Base-by-base conservation (phyloP, 2,329 filamentous ascomycete species). In the Diaporthe citri region DNA sequence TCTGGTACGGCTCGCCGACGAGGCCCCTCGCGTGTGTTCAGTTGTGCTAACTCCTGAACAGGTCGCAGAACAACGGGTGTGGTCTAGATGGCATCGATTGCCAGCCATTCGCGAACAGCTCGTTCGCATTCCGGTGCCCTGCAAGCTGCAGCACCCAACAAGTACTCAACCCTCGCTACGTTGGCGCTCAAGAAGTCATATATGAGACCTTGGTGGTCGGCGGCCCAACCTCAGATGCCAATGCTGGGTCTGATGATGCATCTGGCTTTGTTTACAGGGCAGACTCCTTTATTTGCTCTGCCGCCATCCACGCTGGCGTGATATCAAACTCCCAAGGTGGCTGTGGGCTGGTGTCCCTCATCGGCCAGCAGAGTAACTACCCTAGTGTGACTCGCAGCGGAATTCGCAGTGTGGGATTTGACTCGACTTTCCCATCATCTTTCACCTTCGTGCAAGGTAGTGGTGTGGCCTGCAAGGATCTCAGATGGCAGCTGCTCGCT, bases 381-480 rank as follows among this genome's bases (percentile, higher is more conserved):
- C 88, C 39, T 87, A 88, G 72, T 85, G 84, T 76, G 48, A 59
- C 57, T 4, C 74, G 59, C 9, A 85, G 93, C 78, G 91, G 90
- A 17, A 92, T 95, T 74, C 83, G 84, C 34, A 93, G 92, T 39
- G 87, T 91, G 71, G 86, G 82, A 3, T 95, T 95, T 79, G 89
- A 92, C 66, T 93, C 92, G 0, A 91, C 90, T 51, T 95, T 95
- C 79, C 93, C 93, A 1, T 91, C 91, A 72, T 90, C 93, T 0
- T 95, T 93, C 81, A 89, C 88, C 46, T 94, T 95, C 78, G 81
- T 91, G 7, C 80, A 84, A 6, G 86, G 88, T 34, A 73, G 75
- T 1, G 39, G 43, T 41, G 87, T 92, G 1, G 83, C 83, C 2
- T 88, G 91, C 71, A 88, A 89, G 41, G 74, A 76, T 20, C 74